Conservation (phyloP, 495 filamentous ascomycete genomes). For the Hamigera avellanea region DNA sequence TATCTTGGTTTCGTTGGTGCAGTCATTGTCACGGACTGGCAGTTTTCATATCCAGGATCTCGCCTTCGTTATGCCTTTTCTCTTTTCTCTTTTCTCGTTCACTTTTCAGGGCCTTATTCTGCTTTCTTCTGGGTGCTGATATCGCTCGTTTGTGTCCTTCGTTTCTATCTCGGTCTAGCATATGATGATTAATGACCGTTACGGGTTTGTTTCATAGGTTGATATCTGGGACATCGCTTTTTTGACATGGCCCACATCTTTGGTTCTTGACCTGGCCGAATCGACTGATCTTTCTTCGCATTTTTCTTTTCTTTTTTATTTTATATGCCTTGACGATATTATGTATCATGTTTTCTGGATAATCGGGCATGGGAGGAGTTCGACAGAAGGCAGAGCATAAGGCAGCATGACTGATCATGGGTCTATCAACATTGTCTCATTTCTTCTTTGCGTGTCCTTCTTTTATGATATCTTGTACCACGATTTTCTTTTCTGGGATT, state of each 20-base stretch:
- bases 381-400: constrained; percentile 13
- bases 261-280: too few relatives aligned
- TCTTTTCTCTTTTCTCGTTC: too few relatives aligned
- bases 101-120: neutral
- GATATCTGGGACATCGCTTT: constrained; percentile 3
- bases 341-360: constrained; percentile 12
- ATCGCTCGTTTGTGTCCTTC: constrained; percentile 6
- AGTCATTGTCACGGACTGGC: too few relatives aligned
- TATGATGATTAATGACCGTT: constrained; percentile 9
- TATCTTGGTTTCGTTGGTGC: too few relatives aligned
- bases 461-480: neutral
- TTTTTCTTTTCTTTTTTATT: too few relatives aligned
- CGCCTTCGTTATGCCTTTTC: too few relatives aligned
- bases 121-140: constrained; percentile 1
- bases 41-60: too few relatives aligned
- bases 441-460: neutral
- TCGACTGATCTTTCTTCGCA: too few relatives aligned
- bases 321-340: neutral
- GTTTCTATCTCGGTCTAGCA: neutral
- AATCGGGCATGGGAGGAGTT: constrained; percentile 32
- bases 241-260: neutral
- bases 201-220: constrained; percentile 8
- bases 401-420: constrained; percentile 17
- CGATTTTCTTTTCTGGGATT: neutral
- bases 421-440: constrained; percentile 7